A percentile compares a stretch with the other conserved stretches of the same genome.
These are phyloP conservation scores for Blastocystis sp. DNA, from an alignment of 352 stramenopile species.

Conservation along the genomic window DNA sequence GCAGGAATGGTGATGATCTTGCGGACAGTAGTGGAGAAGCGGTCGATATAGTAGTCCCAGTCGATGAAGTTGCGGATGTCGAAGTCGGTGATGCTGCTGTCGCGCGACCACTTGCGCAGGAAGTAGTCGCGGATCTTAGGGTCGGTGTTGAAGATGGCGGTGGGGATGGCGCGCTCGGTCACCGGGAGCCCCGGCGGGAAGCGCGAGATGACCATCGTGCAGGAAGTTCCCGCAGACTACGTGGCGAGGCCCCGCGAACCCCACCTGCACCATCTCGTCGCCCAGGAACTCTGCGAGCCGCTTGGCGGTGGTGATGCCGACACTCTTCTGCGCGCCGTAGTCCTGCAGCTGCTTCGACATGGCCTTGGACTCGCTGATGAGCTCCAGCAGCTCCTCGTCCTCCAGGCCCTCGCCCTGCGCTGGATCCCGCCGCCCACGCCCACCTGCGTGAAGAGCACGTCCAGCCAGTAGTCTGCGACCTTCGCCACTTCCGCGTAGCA, in stretches of 20 bases:
- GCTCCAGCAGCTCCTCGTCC: constrained; percentile 86
- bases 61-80: constrained; percentile 82
- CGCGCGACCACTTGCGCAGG: constrained; percentile 82
- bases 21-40: constrained; percentile 80
- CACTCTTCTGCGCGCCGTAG: constrained; percentile 89
- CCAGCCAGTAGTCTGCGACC: constrained; percentile 92
- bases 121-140: constrained; percentile 84
- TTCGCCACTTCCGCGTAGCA: constrained; percentile 89
- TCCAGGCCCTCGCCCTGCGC: constrained; percentile 77
- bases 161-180: constrained; percentile 90
- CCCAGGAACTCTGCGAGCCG: constrained; percentile 93
- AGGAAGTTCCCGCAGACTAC: constrained; percentile 81
- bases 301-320: constrained; percentile 87
- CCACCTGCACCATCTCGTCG: constrained; percentile 88
- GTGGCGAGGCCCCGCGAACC: neutral
- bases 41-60: constrained; percentile 92
- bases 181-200: constrained; percentile 81
- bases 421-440: neutral
- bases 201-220: constrained; percentile 90
- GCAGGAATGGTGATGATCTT: constrained; percentile 99
- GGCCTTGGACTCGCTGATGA: constrained; percentile 95
- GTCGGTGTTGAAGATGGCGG: constrained; percentile 90
- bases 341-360: constrained; percentile 92
- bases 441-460: constrained; percentile 82
- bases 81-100: constrained; percentile 75